Evolutionary conservation across 1,284 basidiomycete genomes (phyloP), one percentile per base, ranked within the genome.

Genomic region (Paramarasmius palmivorus): DNA sequence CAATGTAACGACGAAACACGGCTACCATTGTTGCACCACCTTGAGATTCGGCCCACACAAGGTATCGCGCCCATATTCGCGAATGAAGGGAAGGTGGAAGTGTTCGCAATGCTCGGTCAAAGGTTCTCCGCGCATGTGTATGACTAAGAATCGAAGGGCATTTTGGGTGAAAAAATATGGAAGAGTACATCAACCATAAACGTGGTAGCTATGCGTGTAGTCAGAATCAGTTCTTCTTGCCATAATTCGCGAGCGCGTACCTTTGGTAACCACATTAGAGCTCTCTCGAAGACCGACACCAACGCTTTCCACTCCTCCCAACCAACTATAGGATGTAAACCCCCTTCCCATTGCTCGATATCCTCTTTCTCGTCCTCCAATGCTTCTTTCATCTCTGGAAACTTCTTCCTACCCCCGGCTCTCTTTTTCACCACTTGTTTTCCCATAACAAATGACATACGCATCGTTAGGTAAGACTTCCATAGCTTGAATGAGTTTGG

Each of bases 221-320:
- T 12, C 25, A 46, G 9, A 23, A 17, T 17, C 55, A 46, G 57
- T 51, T 58, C 50, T 34, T 23, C 20, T 36, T 6, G 42, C 32
- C 40, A 57, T 32, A 46, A 29, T 20, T 46, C 44, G 44, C 53
- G 19, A 10, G 32, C 22, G 77, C 88, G 59, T 63, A 93, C 93
- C 68, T 85, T 90, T 55, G 94, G 93, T 49, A 98, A 72, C 90
- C 94, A 98, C 82, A 92, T 93, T 34, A 99, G 76, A 52, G 93
- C 92, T 57, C 97, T 83, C 68, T 99, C 97, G 65, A 94, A 96
- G 0, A 85, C 83, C 4, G 93, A 91, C 7, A 96, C 82, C 4
- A 99, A 78, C 19, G 86, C 77, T 65, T 86, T 92, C 97, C 97
- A 99, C 70, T 99, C 97, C 58, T 91, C 86, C 84, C 88, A 96